These are phyloP conservation scores for Tephrocybe sp. DNA, from an alignment of 768 basidiomycete genomes.

Conservation along the genomic window DNA sequence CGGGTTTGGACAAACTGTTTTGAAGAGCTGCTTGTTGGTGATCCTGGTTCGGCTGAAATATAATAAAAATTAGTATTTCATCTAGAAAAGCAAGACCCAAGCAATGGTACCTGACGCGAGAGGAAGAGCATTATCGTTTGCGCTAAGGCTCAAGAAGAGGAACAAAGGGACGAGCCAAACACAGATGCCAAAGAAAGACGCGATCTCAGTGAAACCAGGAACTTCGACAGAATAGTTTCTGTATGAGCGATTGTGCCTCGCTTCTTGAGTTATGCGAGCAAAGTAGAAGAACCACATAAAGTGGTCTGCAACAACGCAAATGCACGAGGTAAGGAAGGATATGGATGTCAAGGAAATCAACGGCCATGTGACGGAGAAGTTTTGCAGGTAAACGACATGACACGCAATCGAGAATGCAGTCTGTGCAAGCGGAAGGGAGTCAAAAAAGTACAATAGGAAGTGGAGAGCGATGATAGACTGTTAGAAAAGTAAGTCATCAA, in stretches of 20 bases:
- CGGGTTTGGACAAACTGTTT: slow-evolving; percentile 27
- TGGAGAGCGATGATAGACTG: slow-evolving; percentile 83
- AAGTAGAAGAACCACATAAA: slow-evolving; percentile 98
- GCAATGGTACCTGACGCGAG: slow-evolving; percentile 46
- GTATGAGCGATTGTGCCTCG: slow-evolving; percentile 51
- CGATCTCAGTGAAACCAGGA: slow-evolving; percentile 68
- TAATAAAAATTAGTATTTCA: neutral
- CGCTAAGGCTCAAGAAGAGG: slow-evolving; percentile 92
- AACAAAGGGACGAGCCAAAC: slow-evolving; percentile 92
- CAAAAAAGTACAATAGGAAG: slow-evolving; percentile 70
- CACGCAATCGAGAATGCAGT: slow-evolving; percentile 78
- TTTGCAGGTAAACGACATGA: slow-evolving; percentile 88
- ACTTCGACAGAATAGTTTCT: slow-evolving; percentile 32
- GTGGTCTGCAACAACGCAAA: slow-evolving; percentile 84
- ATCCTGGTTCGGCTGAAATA: slow-evolving; percentile 34
- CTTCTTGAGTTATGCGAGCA: slow-evolving; percentile 63
- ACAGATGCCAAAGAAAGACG: slow-evolving; percentile 81
- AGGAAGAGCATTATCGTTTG: slow-evolving; percentile 95
- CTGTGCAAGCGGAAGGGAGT: slow-evolving; percentile 75
- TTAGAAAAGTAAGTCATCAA: slow-evolving; percentile 4
- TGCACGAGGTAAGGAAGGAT: slow-evolving; percentile 83
- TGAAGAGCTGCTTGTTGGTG: slow-evolving; percentile 30
- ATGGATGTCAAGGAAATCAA: slow-evolving; percentile 85
- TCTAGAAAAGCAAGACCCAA: neutral
- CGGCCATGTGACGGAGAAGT: slow-evolving; percentile 90